These are phyloP conservation scores for Lactifluus volemus DNA, from an alignment of 768 basidiomycete species.

Conservation along the genomic window DNA sequence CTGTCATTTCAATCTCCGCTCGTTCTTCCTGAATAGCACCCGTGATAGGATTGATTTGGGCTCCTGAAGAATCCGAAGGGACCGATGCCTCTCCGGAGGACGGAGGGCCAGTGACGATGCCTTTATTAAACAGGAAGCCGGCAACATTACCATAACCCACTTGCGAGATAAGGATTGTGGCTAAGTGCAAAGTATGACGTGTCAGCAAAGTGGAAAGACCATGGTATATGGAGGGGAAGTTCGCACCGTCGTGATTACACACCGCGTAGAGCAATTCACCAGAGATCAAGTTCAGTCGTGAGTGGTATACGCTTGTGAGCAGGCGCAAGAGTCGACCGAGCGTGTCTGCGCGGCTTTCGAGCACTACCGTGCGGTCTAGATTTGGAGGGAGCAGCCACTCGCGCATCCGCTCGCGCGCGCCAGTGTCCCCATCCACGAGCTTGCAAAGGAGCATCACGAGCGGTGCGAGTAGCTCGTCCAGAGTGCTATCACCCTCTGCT, in stretches of 20 bases:
- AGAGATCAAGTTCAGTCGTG: conserved; percentile 60
- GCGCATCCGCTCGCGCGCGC: conserved; percentile 45
- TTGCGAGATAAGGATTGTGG: conserved; percentile 60
- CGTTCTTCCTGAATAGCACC: conserved; percentile 46
- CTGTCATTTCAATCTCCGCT: conserved; percentile 60
- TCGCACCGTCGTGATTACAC: conserved; percentile 65
- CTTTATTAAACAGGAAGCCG: conserved; percentile 89
- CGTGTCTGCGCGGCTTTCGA: conserved; percentile 66
- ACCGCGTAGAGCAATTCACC: conserved; percentile 86
- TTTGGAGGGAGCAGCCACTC: conserved; percentile 68
- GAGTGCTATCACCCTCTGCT: conserved; percentile 42
- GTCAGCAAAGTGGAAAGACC: not conserved
- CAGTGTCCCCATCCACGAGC: conserved; percentile 56
- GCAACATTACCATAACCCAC: conserved; percentile 96
- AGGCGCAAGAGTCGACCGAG: conserved; percentile 77
- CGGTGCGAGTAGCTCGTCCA: conserved; percentile 77
- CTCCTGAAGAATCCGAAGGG: conserved; percentile 28
- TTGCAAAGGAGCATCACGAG: conserved; percentile 67
- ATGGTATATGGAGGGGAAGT: not conserved
- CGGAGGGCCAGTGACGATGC: conserved; percentile 59
- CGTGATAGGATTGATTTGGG: conserved; percentile 76
- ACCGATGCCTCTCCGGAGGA: conserved; percentile 25
- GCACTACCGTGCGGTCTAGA: conserved; percentile 67
- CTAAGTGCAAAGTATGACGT: conserved; percentile 27
- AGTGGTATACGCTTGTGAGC: conserved; percentile 64